Base-by-base conservation (phyloP, 2,329 filamentous ascomycete species). In the Monilinia fructigena region DNA sequence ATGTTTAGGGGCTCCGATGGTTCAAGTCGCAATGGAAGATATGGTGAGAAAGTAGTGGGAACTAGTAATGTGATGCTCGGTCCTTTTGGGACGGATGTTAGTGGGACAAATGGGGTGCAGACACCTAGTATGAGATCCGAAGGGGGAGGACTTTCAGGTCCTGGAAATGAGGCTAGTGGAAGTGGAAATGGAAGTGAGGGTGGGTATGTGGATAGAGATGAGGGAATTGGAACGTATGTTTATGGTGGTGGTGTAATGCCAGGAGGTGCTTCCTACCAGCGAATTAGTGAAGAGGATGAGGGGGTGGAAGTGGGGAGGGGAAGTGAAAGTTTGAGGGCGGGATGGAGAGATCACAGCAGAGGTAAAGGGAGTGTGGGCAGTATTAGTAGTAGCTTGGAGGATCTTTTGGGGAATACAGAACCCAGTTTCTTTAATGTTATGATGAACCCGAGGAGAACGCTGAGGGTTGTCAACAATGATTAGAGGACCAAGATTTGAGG, bases 391-490 rank as follows among this genome's bases (percentile, higher is more conserved):
- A 72, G 73, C 26, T 77, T 77, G 50, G 86, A 87, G 66, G 86
- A 89, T 72, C 73, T 90, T 69, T 73, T 89, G 20, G 81, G 80
- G 4, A 86, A 85, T 0, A 82, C 87, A 68, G 87, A 91, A 75
- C 89, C 89, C 68, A 89, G 83, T 67, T 92, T 91, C 77, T 86
- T 90, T 76, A 89, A 83, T 60, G 87, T 90, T 38, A 78, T 91
- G 72, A 76, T 91, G 77, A 88, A 88, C 68, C 89, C 89, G 28
- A 81, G 88, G 73, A 80, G 89, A 73, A 90, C 87, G 72, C 78
- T 91, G 78, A 80, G 87, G 73, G 88, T 91, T 47, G 87, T 91
- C 28, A 91, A 91, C 69, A 66, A 65, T 50, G 74, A 76, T 70
- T 76, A 67, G 52, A 52, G 40, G 38, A 40, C 38, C 8, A 38